Base-by-base conservation (phyloP, 345 rosid species). In the Eucalyptus camaldulensis region DNA sequence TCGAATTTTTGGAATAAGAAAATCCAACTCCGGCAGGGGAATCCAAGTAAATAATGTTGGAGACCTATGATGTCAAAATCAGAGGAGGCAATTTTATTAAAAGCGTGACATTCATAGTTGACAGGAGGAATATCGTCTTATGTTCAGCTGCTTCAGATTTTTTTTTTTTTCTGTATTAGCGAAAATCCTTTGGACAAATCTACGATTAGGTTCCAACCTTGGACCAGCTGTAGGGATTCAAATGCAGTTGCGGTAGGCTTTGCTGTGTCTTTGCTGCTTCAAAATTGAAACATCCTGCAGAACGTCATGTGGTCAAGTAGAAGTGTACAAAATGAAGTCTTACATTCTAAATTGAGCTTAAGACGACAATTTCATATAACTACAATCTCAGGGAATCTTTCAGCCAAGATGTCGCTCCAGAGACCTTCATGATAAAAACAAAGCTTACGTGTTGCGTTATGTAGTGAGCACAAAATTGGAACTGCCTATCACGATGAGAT, bases 1-100 rank as follows among this genome's bases (percentile, higher is more conserved):
- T 91, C 58, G 37, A 10, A 62, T 94, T 90, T 65, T 95, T 90
- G 19, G 99, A 96, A 91, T 97, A 96, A 8, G 99, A 97, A 33
- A 92, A 86, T 27, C 99, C 99, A 62, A 97, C 99, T 88, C 99
- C 99, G 85, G 95, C 96, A 8, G 99, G 99, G 49, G 99, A 95
- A 91, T 97, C 99, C 89, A 97, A 89, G 92, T 96, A 97, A 92
- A 96, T 90, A 45, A 96, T 88, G 90, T 90, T 97, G 50, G 99
- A 97, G 60, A 97, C 98, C 99, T 97, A 89, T 87, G 87, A 90
- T 44, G 51, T 53, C 89, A 88, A 88, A 90, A 88, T 21, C 67
- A 21, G 50, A 80, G 12, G 29, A 40, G 25, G 33, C 17, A 8
- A 51, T 89, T 47, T 81, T 49, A 72, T 25, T 25, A 17, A 62